A percentile compares a stretch with the other conserved stretches of the same genome.
Conservation (phyloP, 2,329 filamentous ascomycete species). For the Phialophora verrucosa region DNA sequence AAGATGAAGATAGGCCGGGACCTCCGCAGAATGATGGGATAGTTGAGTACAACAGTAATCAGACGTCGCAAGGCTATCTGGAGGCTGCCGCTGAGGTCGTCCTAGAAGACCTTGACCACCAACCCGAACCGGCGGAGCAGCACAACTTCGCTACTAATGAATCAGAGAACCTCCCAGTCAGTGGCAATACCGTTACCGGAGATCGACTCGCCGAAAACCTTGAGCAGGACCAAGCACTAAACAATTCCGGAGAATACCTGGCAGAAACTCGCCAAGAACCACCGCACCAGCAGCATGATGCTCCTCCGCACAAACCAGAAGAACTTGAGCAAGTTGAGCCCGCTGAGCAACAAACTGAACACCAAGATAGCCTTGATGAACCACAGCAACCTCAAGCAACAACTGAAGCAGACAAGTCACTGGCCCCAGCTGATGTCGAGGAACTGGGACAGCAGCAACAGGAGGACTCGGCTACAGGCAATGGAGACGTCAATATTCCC, state of each 20-base stretch:
- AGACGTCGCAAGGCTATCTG: conserved; percentile 10
- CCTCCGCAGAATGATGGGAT: conserved; percentile 14
- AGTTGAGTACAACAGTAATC: conserved; percentile 14
- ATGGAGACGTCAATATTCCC: conserved; percentile 2
- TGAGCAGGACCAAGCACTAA: conserved; percentile 5
- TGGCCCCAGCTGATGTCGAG: background rate
- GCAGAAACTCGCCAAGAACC: background rate
- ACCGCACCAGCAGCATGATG: background rate
- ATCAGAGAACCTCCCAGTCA: conserved; percentile 5
- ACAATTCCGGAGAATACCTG: background rate
- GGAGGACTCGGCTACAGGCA: conserved; percentile 4
- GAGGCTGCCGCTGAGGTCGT: conserved; percentile 25
- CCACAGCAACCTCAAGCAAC: background rate
- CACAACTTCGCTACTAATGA: conserved; percentile 18
- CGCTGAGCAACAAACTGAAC: background rate
- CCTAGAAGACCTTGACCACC: conserved; percentile 21
- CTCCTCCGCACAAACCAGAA: background rate
- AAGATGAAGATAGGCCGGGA: conserved; percentile 24
- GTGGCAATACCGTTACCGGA: background rate
- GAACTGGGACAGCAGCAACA: conserved; percentile 10
- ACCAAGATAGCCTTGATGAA: background rate
- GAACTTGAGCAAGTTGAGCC: background rate
- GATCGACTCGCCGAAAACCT: conserved; percentile 14
- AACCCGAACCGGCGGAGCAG: conserved; percentile 7
- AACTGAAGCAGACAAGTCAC: background rate